Evolutionary conservation across 2,329 filamentous ascomycete species (phyloP).

Genomic region (Aureobasidium zeae): DNA sequence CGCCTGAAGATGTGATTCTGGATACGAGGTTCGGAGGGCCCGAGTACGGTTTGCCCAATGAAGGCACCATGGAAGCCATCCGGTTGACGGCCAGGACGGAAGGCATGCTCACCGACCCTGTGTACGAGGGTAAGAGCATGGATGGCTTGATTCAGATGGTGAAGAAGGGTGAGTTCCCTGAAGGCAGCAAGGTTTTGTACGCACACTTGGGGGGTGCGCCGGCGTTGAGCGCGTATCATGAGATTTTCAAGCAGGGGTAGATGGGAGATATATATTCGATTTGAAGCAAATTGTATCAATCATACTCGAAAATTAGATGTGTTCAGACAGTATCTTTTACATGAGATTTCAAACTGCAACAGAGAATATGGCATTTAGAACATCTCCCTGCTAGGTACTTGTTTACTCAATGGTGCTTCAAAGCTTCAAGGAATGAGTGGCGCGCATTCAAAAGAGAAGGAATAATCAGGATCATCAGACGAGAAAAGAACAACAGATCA

Average conservation of each 20-base stretch:
- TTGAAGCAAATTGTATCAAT: too few species aligned
- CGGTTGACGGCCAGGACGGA: constrained; percentile 58
- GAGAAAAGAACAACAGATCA: too few species aligned
- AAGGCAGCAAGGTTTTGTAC: constrained; percentile 57
- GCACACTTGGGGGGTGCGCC: constrained; percentile 63
- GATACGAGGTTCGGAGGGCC: constrained; percentile 59
- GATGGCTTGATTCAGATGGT: constrained; percentile 64
- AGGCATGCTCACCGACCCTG: constrained; percentile 65
- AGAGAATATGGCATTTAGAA: too few species aligned
- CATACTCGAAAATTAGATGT: too few species aligned
- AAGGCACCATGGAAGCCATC: constrained; percentile 58
- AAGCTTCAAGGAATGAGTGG: too few species aligned
- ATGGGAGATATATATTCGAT: too few species aligned
- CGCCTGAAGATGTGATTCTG: constrained; percentile 52
- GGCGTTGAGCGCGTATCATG: constrained; percentile 56
- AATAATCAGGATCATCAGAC: too few species aligned
- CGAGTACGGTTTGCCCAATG: constrained; percentile 57
- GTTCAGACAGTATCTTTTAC: too few species aligned
- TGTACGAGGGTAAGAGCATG: constrained; percentile 68
- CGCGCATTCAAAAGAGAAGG: too few species aligned
- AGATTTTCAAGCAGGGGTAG: constrained; percentile 15
- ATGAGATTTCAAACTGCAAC: too few species aligned
- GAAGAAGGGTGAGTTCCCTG: constrained; percentile 50
- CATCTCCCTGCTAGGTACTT: too few species aligned
- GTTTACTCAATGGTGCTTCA: too few species aligned